Base-by-base conservation (phyloP, 805 yeast genomes). In the Spathaspora hagerdaliae region DNA sequence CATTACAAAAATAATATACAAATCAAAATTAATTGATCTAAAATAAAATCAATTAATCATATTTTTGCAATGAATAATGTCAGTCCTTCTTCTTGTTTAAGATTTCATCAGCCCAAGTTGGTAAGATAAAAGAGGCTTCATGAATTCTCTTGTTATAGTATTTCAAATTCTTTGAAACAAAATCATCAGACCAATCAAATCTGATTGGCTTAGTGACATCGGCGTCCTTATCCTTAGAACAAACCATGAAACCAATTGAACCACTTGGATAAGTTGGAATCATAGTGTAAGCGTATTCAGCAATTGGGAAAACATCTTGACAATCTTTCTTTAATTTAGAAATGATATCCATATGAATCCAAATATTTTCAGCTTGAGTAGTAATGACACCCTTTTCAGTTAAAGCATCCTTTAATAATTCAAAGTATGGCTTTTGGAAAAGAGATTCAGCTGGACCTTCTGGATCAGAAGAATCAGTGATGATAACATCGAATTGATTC, bases 231-330 rank as follows among this genome's bases (percentile, higher is more conserved):
- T 87, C 85, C 74, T 90, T 92, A 51, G 85, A 78, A 67, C 97
- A 91, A 49, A 92, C 91, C 96, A 92, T 88, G 72, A 94, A 88
- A n/a, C 98, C 99, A 60, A 92, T 85, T 66, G 90, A 95, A 53
- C 99, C 99, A 14, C 96, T 83, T 52, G 99, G 96, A 63, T 92
- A 92, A 48, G 98, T 91, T 62, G 99, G 99, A 56, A 91, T 89
- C 61, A 94, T 81, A 48, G 95, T 85, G 73, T 87, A 87, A 31
- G 96, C 90, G 65, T 90, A 91, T 63, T 86, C 94, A 36, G 85
- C 97, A 44, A 81, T 86, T 39, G 97, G 96, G 83, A 92, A 92
- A 39, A 92, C 89, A 51, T 81, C 80, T 53, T 75, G 68, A 70
- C 97, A 90, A 54, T 87, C 91, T 57, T 79, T 71, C 74, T 89